A percentile compares a stretch with the other conserved stretches of the same genome.
phyloP scores from a whole-genome alignment of 305 asterid genomes.

The Plantago coronopus region DNA sequence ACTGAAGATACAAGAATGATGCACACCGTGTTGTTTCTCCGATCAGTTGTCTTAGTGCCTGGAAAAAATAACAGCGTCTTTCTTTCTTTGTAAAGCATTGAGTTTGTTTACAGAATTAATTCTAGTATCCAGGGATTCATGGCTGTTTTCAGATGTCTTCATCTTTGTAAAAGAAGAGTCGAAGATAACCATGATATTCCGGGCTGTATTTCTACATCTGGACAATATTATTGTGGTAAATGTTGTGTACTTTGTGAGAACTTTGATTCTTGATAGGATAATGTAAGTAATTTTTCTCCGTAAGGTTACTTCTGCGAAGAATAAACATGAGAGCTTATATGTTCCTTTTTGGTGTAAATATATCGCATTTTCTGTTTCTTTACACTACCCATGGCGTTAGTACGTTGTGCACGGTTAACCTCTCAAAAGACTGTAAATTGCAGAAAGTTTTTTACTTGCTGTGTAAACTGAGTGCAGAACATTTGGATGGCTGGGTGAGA shows the following conservation, averaged over 20 bases:
- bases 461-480: no score
- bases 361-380: no score
- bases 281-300: no score
- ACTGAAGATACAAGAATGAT: slow-evolving; percentile 29
- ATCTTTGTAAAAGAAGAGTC: background rate
- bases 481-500: no score
- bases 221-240: background rate
- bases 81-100: slow-evolving; percentile 20
- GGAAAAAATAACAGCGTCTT: slow-evolving; percentile 28
- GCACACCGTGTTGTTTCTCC: slow-evolving; percentile 23
- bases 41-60: slow-evolving; percentile 29
- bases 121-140: slow-evolving; percentile 12
- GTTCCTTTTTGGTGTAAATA: no score
- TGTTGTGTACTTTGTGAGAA: background rate
- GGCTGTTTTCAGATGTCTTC: slow-evolving; percentile 5
- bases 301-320: no score
- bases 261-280: no score
- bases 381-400: no score
- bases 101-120: slow-evolving; percentile 24
- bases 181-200: slow-evolving; percentile 10
- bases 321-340: no score
- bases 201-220: slow-evolving; percentile 24
- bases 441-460: no score
- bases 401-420: no score
- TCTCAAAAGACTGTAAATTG: no score